Evolutionary conservation across 2,329 filamentous ascomycete species (phyloP).

Genomic region (Bimuria novae-zelandiae): DNA sequence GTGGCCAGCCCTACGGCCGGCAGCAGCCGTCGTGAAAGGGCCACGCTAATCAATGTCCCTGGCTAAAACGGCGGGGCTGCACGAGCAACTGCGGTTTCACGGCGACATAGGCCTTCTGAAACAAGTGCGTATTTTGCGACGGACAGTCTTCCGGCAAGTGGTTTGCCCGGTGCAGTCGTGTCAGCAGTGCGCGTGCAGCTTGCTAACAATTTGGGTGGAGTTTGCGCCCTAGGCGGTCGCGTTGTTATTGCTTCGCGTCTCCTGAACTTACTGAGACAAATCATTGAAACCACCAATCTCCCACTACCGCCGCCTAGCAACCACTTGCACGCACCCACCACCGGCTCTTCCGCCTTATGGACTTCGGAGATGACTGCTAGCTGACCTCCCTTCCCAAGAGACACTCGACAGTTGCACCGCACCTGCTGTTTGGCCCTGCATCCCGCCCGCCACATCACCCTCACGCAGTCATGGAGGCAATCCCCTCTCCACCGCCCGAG

Average conservation of each 20-base stretch:
- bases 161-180: background rate
- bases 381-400: background rate
- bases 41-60: constrained; percentile 1
- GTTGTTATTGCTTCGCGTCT: constrained; percentile 20
- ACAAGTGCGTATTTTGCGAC: background rate
- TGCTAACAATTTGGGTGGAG: background rate
- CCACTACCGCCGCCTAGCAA: constrained; percentile 28
- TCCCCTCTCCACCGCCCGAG: constrained; percentile 50
- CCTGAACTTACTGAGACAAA: constrained; percentile 18
- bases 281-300: constrained; percentile 35
- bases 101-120: too few species aligned
- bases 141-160: background rate
- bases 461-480: constrained; percentile 31
- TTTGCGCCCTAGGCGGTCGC: constrained; percentile 2
- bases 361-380: constrained; percentile 2
- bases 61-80: too few species aligned
- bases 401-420: background rate
- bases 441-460: background rate
- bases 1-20: constrained; percentile 8
- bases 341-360: constrained; percentile 2
- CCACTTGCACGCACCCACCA: constrained; percentile 16
- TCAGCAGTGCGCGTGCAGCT: background rate
- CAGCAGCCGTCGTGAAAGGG: constrained; percentile 8
- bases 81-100: too few species aligned
- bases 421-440: constrained; percentile 2